Evolutionary conservation across 345 rosid genomes (phyloP).

Genomic region (Pelargonium nanum): DNA sequence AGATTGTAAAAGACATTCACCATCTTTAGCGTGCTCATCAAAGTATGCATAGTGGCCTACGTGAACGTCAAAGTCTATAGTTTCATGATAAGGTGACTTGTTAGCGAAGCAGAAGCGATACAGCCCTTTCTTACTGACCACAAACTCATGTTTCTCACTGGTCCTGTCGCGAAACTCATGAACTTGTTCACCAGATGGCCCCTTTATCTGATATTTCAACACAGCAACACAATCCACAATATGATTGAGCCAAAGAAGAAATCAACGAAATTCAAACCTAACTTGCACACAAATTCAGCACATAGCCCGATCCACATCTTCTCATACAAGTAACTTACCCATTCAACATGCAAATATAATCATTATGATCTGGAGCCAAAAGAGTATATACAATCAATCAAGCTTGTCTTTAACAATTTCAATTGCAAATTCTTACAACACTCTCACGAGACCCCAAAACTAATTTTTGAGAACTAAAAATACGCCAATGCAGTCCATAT

Average conservation of each 20-base stretch:
- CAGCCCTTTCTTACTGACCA: conserved; percentile 11
- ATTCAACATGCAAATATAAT: too few species aligned
- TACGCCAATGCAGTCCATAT: too few species aligned
- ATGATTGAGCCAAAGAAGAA: too few species aligned
- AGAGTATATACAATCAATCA: too few species aligned
- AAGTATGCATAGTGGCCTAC: conserved; percentile 8
- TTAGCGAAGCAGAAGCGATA: conserved; percentile 13
- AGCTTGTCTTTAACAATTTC: too few species aligned
- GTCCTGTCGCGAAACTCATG: conserved; percentile 10
- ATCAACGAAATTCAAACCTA: too few species aligned
- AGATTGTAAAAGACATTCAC: conserved; percentile 1
- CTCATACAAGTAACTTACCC: too few species aligned
- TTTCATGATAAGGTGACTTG: conserved; percentile 14
- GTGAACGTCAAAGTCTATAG: conserved; percentile 13
- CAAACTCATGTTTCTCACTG: conserved; percentile 14
- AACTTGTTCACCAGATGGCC: conserved; percentile 13
- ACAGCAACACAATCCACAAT: not conserved
- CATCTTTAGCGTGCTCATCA: conserved; percentile 17
- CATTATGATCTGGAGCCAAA: too few species aligned
- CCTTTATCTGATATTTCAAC: conserved; percentile 9
- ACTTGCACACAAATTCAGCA: too few species aligned
- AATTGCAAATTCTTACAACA: too few species aligned
- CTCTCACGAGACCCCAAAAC: too few species aligned
- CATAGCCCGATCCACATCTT: not conserved
- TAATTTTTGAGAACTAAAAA: too few species aligned